These are phyloP conservation scores for Berkeleyomyces basicola DNA, from an alignment of 2,329 filamentous ascomycete genomes.

Conservation along the genomic window DNA sequence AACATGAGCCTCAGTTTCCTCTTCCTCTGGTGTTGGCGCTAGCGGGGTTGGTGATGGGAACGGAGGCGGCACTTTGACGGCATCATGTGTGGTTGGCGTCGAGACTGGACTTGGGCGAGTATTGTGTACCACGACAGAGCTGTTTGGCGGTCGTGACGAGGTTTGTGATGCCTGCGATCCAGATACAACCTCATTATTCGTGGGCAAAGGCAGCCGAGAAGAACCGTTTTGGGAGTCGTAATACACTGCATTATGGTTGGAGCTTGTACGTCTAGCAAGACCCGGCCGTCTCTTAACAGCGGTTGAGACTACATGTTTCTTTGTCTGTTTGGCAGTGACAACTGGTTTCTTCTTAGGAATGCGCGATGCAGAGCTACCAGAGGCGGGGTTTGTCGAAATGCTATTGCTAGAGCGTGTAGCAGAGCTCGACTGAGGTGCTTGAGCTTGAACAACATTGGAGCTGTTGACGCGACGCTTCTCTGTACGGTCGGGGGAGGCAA, in stretches of 20 bases:
- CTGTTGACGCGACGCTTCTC: not conserved
- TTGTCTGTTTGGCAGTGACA: constrained; percentile 22
- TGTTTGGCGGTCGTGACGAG: not conserved
- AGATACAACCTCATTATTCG: not conserved
- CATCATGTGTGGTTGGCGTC: not conserved
- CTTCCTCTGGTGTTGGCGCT: constrained; percentile 8
- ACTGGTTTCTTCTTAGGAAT: constrained; percentile 25
- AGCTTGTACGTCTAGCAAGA: constrained; percentile 13
- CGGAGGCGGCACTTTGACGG: not conserved
- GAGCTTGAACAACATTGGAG: not conserved
- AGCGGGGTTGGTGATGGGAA: not conserved
- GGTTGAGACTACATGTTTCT: constrained; percentile 21
- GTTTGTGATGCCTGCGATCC: not conserved
- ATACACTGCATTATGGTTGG: constrained; percentile 20
- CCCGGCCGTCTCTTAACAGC: constrained; percentile 15
- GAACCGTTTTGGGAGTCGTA: constrained; percentile 17
- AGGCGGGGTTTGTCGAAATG: not conserved
- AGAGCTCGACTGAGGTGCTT: not conserved
- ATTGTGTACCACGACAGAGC: constrained; percentile 7
- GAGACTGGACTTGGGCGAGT: not conserved
- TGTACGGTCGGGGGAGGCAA: constrained; percentile 36
- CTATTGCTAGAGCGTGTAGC: not conserved
- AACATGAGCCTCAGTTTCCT: not conserved
- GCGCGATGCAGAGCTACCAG: not conserved
- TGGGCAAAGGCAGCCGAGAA: not conserved